Evolutionary conservation across 495 filamentous ascomycete genomes (phyloP).

Genomic region (Lepraria neglecta): DNA sequence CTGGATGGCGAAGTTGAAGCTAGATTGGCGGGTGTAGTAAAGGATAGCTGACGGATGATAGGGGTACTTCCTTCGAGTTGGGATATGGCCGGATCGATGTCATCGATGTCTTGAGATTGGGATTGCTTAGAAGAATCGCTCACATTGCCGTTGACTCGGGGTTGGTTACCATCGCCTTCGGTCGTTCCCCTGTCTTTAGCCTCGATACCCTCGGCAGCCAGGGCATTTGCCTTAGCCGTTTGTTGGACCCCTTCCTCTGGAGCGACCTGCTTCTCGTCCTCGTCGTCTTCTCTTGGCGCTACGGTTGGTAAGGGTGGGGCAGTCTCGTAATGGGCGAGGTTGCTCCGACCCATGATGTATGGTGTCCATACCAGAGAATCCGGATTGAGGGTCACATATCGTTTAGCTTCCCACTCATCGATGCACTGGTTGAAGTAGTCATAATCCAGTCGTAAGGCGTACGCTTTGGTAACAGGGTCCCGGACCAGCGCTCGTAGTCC

Average conservation of each 20-base stretch:
- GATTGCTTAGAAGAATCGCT: constrained; percentile 19
- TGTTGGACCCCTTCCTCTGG: constrained; percentile 38
- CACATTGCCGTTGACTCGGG: constrained; percentile 30
- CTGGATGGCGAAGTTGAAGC: constrained; percentile 7
- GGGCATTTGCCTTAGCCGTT: constrained; percentile 26
- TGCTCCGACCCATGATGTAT: constrained; percentile 87
- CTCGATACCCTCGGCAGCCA: constrained; percentile 24
- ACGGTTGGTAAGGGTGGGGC: constrained; percentile 78
- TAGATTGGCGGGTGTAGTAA: constrained; percentile 11
- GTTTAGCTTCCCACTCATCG: constrained; percentile 75
- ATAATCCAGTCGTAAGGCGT: constrained; percentile 80
- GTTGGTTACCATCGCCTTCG: constrained; percentile 25
- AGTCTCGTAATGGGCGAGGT: constrained; percentile 77
- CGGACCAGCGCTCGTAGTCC: constrained; percentile 79
- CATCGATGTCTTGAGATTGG: constrained; percentile 13
- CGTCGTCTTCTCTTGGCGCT: constrained; percentile 64
- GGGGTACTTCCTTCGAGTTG: constrained; percentile 17
- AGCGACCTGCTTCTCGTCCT: constrained; percentile 56
- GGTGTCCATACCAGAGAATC: constrained; percentile 90
- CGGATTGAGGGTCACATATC: constrained; percentile 77
- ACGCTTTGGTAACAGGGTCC: constrained; percentile 80
- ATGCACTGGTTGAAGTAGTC: constrained; percentile 79
- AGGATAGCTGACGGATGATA: constrained; percentile 9
- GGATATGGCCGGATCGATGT: constrained; percentile 17
- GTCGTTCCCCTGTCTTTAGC: constrained; percentile 22